Conservation (phyloP, 108 stramenopile species). For the Pelagomonas calceolata region DNA sequence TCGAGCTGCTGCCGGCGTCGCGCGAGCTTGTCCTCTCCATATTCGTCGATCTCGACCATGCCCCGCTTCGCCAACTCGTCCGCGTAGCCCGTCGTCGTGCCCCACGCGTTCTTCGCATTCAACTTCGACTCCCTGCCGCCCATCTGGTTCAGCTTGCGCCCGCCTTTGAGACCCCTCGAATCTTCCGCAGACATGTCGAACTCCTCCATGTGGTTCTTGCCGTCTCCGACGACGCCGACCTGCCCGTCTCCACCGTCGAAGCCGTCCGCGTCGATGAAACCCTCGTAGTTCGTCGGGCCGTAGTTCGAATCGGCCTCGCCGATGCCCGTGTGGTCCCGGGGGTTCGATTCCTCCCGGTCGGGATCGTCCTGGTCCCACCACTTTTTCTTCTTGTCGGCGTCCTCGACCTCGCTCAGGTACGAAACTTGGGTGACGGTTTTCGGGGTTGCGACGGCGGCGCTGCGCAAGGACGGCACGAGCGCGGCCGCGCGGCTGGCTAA, state of each 20-base stretch:
- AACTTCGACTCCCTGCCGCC: neutral
- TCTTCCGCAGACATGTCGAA: neutral
- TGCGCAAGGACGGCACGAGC: no score
- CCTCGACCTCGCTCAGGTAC: neutral
- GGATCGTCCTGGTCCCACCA: neutral
- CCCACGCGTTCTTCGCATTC: neutral
- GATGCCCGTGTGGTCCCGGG: neutral
- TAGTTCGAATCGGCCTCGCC: neutral
- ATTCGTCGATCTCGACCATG: conserved; percentile 17
- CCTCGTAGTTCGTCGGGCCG: neutral
- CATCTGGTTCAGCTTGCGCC: neutral
- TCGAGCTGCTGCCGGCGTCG: conserved; percentile 15
- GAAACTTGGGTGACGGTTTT: neutral
- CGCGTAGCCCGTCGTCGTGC: conserved; percentile 17
- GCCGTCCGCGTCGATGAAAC: conserved; percentile 1
- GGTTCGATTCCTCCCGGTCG: neutral
- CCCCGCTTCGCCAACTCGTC: conserved; percentile 25
- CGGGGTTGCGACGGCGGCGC: no score
- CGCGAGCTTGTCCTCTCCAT: conserved; percentile 17
- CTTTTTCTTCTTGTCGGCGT: neutral
- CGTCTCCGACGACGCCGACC: conserved; percentile 4
- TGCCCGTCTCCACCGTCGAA: conserved; percentile 6
- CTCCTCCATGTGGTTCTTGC: neutral
- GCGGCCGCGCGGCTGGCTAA: no score
- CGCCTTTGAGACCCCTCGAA: no score